Evolutionary conservation across 768 basidiomycete genomes (phyloP).

Genomic region (Tulasnella sp.): DNA sequence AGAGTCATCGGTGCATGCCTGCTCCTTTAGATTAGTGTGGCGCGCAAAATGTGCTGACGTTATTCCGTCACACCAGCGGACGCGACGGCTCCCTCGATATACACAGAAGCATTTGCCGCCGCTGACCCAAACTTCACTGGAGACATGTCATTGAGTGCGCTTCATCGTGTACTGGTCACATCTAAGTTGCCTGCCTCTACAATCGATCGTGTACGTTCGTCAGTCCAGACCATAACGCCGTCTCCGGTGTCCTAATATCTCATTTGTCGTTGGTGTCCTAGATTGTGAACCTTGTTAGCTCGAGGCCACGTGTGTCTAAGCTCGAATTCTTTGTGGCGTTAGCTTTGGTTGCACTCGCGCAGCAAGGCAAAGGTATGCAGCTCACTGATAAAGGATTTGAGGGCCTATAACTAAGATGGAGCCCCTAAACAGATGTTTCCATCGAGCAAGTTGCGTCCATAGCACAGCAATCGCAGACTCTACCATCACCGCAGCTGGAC

Average conservation of each 20-base stretch:
- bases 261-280: constrained; percentile 24
- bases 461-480: constrained; percentile 55
- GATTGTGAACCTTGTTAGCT: constrained; percentile 87
- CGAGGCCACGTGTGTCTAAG: constrained; percentile 66
- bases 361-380: constrained; percentile 60
- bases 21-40: not conserved
- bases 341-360: constrained; percentile 77
- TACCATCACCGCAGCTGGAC: constrained; percentile 64
- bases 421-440: constrained; percentile 46
- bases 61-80: constrained; percentile 38
- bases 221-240: not conserved
- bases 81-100: constrained; percentile 68
- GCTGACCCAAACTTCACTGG: constrained; percentile 63
- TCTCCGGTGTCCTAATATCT: not conserved
- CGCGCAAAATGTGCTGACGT: not conserved
- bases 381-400: not conserved
- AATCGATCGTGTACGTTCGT: constrained; percentile 58
- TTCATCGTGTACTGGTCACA: constrained; percentile 69
- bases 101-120: constrained; percentile 58
- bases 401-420: not conserved
- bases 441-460: constrained; percentile 71
- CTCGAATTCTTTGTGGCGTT: constrained; percentile 88
- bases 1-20: constrained; percentile 17
- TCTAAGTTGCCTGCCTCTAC: constrained; percentile 71
- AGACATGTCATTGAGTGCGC: constrained; percentile 69